Evolutionary conservation across 2,329 filamentous ascomycete genomes (phyloP), one percentile per base, ranked within the genome.

Genomic region (Neoascochyta sp.): DNA sequence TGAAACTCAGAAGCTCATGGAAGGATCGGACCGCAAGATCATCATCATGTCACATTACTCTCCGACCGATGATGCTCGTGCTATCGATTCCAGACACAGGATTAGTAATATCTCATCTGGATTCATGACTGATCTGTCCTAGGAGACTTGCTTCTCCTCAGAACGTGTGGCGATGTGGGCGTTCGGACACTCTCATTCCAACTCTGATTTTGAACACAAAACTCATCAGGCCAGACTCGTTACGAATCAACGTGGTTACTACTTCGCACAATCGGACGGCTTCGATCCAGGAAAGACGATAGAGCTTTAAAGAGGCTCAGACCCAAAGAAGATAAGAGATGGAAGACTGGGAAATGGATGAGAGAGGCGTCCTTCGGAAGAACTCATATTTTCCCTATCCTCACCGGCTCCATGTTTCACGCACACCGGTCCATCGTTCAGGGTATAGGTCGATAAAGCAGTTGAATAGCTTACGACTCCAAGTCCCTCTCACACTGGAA

Each of bases 131-230:
- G 63, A 72, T 34, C 31, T 71, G 22, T 47, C 47, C 0, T 15
- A 16, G 0, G 48, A 68, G 37, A 3, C 9, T 8, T 70, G 64
- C 41, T 71, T 62, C 39, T 41, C 6, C 4, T 59, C 43, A 21
- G 14, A 10, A 1, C 46, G 39, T 4, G 65, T 70, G 12, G 63
- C 51, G 43, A 16, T 67, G 0, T 74, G 68, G 70, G 68, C 60
- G 1, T 73, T 73, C 48, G 69, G 69, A 0, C 68, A 73, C 33
- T 73, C 69, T 4, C 68, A 73, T 39, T 70, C 55, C 43, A 71
- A 70, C 37, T 70, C 65, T 41, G 64, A 69, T 28, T 23, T 22
- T 34, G 4, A 29, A 34, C 25, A 29, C 22, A 27, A 29, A 24
- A 22, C 16, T 11, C 16, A 34, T 22, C 25, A 26, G 22, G 29